These are phyloP conservation scores for Perkinsus olseni DNA, from an alignment of 169 alveolate species.

Conservation along the genomic window DNA sequence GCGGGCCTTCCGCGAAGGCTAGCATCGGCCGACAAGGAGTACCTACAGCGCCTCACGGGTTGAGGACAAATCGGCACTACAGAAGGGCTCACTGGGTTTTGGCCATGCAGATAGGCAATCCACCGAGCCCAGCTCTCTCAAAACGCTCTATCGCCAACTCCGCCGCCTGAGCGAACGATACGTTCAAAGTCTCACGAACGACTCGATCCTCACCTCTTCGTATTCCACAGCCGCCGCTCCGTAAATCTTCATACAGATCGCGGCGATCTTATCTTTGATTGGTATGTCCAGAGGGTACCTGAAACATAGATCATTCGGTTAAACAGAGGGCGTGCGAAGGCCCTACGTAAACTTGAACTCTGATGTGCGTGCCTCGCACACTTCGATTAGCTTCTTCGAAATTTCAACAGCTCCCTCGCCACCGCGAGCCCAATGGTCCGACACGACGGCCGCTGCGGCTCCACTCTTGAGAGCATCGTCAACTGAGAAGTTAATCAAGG, in stretches of 20 bases:
- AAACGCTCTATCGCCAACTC: not conserved
- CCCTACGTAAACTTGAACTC: not conserved
- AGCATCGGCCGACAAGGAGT: not conserved
- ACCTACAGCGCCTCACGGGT: not conserved
- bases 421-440: constrained; percentile 7
- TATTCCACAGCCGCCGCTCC: not conserved
- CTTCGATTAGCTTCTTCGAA: not conserved
- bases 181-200: not conserved
- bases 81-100: not conserved
- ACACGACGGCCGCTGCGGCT: not conserved
- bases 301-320: not conserved
- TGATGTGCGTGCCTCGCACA: not conserved
- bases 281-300: not conserved
- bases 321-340: not conserved
- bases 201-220: not conserved
- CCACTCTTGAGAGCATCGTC: not conserved
- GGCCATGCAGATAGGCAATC: not conserved
- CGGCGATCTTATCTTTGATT: not conserved
- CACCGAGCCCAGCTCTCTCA: not conserved
- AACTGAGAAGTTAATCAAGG: not conserved
- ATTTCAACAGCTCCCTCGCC: constrained; percentile 6
- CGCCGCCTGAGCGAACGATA: not conserved
- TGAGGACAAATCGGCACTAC: not conserved
- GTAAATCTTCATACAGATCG: not conserved
- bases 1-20: not conserved